These are phyloP conservation scores for Erucastrum elatum DNA, from an alignment of 345 rosid species.

Conservation along the genomic window DNA sequence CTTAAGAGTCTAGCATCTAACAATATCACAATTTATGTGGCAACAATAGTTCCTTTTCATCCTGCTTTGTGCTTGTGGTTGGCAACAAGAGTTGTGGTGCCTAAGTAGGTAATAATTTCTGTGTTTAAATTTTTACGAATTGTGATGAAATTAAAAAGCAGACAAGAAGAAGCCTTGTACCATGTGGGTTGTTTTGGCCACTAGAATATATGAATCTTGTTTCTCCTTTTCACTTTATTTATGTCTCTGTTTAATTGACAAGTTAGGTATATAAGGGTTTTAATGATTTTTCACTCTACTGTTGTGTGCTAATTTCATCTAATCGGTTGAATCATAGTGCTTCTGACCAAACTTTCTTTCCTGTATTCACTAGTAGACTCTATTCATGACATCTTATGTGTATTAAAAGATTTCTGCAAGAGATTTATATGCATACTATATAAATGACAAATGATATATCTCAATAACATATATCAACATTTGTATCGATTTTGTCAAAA, in stretches of 20 bases:
- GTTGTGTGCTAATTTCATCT: constrained; percentile 5
- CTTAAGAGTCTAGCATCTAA: constrained; percentile 1
- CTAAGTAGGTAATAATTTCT: neutral
- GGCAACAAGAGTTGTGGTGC: constrained; percentile 6
- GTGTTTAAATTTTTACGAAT: neutral
- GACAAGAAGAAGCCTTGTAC: constrained; percentile 1
- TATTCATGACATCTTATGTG: neutral
- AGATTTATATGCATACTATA: neutral
- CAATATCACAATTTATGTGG: neutral
- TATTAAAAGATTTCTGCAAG: neutral
- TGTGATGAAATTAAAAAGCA: neutral
- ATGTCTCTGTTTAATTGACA: constrained; percentile 20
- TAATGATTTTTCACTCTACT: neutral
- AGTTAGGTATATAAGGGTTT: constrained; percentile 24
- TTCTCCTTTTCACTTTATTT: constrained; percentile 1
- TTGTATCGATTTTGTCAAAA: neutral
- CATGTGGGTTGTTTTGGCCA: constrained; percentile 12
- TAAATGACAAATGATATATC: neutral
- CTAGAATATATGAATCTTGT: constrained; percentile 11
- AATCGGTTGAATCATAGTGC: neutral
- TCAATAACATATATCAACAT: neutral
- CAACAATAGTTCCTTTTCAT: neutral
- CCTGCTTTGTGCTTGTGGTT: neutral
- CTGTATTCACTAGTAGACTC: neutral
- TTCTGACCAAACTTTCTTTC: neutral